Conservation (phyloP, 176 grass and related monocot species). For the Cenchrus americanus region DNA sequence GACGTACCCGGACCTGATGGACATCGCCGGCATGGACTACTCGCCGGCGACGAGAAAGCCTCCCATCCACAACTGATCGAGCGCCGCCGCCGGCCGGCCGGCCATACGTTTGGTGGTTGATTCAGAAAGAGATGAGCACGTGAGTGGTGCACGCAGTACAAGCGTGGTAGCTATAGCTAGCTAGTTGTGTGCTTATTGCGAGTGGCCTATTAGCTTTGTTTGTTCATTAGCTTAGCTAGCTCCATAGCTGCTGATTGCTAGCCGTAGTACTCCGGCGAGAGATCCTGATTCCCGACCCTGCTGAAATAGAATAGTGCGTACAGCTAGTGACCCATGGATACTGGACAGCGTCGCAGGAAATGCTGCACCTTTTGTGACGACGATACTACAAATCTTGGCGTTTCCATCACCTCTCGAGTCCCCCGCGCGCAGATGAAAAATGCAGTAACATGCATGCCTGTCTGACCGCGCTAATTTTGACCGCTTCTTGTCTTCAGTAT, state of each 20-base stretch:
- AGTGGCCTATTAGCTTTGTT: constrained; percentile 38
- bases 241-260: not conserved
- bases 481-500: not conserved
- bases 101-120: not conserved
- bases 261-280: not conserved
- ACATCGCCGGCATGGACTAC: constrained; percentile 97
- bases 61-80: constrained; percentile 89
- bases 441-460: constrained; percentile 14
- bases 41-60: constrained; percentile 83
- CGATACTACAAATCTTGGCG: constrained; percentile 32
- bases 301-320: constrained; percentile 58
- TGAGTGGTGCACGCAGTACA: constrained; percentile 15
- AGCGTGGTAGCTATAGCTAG: not conserved
- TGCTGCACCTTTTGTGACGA: constrained; percentile 88
- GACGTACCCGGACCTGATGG: constrained; percentile 65
- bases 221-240: constrained; percentile 23
- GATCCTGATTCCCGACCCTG: not conserved
- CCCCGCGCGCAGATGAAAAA: constrained; percentile 8
- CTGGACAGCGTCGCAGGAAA: constrained; percentile 84
- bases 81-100: not conserved
- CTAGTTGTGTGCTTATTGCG: not conserved
- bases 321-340: constrained; percentile 36
- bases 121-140: not conserved
- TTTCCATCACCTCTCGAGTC: constrained; percentile 38
- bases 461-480: constrained; percentile 9